phyloP scores from a whole-genome alignment of 1,284 basidiomycete species.

The Amylostereum areolatum region DNA sequence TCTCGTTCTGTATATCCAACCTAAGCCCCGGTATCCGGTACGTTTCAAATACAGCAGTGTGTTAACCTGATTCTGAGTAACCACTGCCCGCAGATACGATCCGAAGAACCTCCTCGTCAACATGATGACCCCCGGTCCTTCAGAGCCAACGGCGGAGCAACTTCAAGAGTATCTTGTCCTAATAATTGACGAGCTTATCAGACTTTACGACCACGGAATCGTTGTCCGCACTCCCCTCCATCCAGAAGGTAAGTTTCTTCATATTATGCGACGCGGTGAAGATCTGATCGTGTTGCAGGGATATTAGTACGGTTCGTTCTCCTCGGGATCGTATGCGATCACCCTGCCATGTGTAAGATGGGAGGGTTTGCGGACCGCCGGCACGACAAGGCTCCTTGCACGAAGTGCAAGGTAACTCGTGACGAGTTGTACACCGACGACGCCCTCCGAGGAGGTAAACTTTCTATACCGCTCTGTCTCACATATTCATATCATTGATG shows the following conservation, averaged over 20 bases:
- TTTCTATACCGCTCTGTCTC: neutral
- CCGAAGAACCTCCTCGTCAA: conserved; percentile 12
- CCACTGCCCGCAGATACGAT: conserved; percentile 9
- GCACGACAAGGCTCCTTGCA: conserved; percentile 17
- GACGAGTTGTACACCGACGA: neutral
- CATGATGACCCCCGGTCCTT: conserved; percentile 14
- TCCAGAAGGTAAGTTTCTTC: conserved; percentile 12
- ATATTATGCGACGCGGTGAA: neutral
- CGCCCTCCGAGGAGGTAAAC: too few relatives aligned
- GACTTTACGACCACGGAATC: conserved; percentile 16
- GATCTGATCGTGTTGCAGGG: conserved; percentile 10
- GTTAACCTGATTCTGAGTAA: neutral
- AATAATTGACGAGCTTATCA: conserved; percentile 16
- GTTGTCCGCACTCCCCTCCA: conserved; percentile 11
- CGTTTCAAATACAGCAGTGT: neutral
- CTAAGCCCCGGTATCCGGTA: conserved; percentile 12
- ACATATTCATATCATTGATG: neutral
- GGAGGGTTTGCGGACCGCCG: conserved; percentile 23
- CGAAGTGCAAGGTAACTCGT: conserved; percentile 16
- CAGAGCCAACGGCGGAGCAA: conserved; percentile 15
- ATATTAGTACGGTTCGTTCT: conserved; percentile 19
- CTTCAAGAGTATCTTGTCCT: conserved; percentile 14
- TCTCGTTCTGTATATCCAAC: conserved; percentile 14
- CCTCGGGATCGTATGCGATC: conserved; percentile 22
- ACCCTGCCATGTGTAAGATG: conserved; percentile 26